Evolutionary conservation across 1,139 yeast genomes (phyloP).

Genomic region (Pichia sp.): DNA sequence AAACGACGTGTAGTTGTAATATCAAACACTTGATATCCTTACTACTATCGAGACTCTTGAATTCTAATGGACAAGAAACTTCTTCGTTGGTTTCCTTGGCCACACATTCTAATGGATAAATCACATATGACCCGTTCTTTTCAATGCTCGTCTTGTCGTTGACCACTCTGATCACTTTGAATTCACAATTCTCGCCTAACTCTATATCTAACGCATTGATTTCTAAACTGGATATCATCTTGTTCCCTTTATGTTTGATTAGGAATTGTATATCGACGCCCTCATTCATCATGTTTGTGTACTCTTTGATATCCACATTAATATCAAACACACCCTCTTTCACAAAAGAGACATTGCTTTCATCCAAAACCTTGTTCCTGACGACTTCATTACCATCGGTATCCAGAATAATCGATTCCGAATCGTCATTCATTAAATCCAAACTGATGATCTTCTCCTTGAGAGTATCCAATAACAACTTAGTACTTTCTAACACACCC

Average conservation of each 20-base stretch:
- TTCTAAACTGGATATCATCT: conserved; percentile 21
- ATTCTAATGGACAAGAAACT: neutral
- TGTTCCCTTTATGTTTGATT: conserved; percentile 29
- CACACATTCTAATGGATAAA: neutral
- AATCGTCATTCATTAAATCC: conserved; percentile 10
- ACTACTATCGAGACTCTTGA: conserved; percentile 9
- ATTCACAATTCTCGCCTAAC: conserved; percentile 17
- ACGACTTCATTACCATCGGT: neutral
- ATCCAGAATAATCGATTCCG: neutral
- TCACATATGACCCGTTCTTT: neutral
- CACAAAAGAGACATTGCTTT: conserved; percentile 16
- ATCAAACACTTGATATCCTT: conserved; percentile 10
- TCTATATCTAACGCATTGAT: conserved; percentile 29
- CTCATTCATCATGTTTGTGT: conserved; percentile 23
- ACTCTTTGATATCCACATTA: conserved; percentile 22
- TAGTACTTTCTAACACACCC: neutral
- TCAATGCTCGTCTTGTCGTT: conserved; percentile 4
- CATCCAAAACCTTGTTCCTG: conserved; percentile 6
- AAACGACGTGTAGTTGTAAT: conserved; percentile 27
- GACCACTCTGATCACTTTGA: conserved; percentile 2
- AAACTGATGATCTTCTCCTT: conserved; percentile 9
- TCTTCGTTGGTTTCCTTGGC: neutral
- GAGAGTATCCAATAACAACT: neutral
- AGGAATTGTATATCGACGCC: conserved; percentile 32
- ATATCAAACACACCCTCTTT: conserved; percentile 27